These are phyloP conservation scores for Zygoascus tannicola DNA, from an alignment of 805 yeast species.

Conservation along the genomic window DNA sequence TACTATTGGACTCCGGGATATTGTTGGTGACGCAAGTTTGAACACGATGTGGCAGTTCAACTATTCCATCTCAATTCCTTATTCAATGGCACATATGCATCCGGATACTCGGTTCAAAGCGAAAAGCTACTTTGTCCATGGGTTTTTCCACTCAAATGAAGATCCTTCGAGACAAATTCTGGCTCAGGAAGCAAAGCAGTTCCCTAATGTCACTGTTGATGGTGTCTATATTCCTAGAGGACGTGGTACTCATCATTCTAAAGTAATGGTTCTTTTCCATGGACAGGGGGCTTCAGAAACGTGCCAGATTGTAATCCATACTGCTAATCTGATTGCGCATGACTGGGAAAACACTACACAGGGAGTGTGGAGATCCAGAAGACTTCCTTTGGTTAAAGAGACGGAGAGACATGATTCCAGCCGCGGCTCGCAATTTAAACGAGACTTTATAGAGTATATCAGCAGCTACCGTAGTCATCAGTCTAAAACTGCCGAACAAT, in stretches of 20 bases:
- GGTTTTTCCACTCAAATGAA: slow-evolving; percentile 8
- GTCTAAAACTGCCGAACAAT: slow-evolving; percentile 6
- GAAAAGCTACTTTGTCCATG: slow-evolving; percentile 18
- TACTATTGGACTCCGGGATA: slow-evolving; percentile 15
- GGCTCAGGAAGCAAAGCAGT: slow-evolving; percentile 4
- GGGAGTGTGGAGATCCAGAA: slow-evolving; percentile 25
- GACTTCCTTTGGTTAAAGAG: slow-evolving; percentile 6
- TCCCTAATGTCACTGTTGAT: slow-evolving; percentile 16
- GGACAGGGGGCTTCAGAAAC: slow-evolving; percentile 4
- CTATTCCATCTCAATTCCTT: slow-evolving; percentile 21
- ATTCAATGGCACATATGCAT: slow-evolving; percentile 18
- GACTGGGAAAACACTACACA: slow-evolving; percentile 29
- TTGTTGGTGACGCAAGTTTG: slow-evolving; percentile 19
- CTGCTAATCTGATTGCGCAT: slow-evolving; percentile 25
- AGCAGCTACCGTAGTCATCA: slow-evolving; percentile 14
- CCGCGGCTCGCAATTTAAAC: slow-evolving; percentile 15
- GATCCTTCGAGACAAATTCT: slow-evolving; percentile 4
- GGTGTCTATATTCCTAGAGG: slow-evolving; percentile 14
- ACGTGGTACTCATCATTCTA: slow-evolving; percentile 28
- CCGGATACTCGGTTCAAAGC: slow-evolving; percentile 6
- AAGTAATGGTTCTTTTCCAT: slow-evolving; percentile 25
- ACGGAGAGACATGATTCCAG: background rate
- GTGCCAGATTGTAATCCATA: slow-evolving; percentile 24
- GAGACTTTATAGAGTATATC: slow-evolving; percentile 21
- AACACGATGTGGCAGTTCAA: slow-evolving; percentile 27